phyloP scores from a whole-genome alignment of 2,329 filamentous ascomycete genomes.

The Aspergillus caelatus region DNA sequence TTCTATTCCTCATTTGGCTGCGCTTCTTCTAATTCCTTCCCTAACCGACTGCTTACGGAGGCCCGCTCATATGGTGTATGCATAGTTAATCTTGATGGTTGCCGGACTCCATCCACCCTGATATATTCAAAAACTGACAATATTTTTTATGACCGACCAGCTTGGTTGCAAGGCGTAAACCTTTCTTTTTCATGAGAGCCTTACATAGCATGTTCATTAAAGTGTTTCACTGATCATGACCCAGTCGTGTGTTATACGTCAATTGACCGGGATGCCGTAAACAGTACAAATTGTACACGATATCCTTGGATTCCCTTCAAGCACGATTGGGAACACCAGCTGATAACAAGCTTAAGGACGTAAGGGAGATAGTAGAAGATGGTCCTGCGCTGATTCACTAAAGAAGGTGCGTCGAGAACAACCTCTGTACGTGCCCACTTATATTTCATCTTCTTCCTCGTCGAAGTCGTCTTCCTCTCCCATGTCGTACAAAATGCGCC shows the following conservation, averaged over 20 bases:
- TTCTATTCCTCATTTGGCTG: constrained; percentile 88
- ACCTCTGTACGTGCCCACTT: constrained; percentile 18
- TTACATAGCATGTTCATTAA: not conserved
- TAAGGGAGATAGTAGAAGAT: not conserved
- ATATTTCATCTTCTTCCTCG: constrained; percentile 92
- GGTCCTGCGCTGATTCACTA: not conserved
- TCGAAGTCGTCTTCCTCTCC: constrained; percentile 96
- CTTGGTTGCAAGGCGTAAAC: not conserved
- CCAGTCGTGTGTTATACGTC: not conserved
- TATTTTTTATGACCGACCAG: constrained; percentile 4
- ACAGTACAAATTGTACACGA: not conserved
- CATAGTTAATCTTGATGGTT: constrained; percentile 39
- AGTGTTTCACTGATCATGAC: not conserved
- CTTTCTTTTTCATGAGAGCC: not conserved
- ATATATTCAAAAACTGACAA: not conserved
- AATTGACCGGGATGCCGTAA: not conserved
- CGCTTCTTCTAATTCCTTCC: constrained; percentile 72
- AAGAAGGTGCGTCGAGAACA: not conserved
- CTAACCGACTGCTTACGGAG: constrained; percentile 15
- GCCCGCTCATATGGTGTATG: constrained; percentile 37
- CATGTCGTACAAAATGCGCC: constrained; percentile 95
- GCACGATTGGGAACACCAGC: not conserved
- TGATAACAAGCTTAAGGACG: not conserved
- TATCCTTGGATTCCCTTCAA: not conserved
- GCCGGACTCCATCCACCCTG: constrained; percentile 31